Evolutionary conservation across 73 alveolate species (phyloP).

Genomic region (Paramecium octaurelia): DNA sequence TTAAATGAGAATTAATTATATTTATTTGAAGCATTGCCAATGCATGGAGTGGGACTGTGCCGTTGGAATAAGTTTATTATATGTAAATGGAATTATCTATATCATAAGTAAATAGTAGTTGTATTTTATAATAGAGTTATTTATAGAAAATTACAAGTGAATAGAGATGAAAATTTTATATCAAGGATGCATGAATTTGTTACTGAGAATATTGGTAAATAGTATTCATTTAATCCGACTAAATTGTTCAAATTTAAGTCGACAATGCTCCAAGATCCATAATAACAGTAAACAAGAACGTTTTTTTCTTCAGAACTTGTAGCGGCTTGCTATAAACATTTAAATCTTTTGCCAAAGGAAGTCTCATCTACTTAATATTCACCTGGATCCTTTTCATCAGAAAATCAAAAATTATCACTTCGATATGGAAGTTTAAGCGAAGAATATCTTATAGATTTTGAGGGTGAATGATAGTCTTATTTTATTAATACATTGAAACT

Average conservation of each 20-base stretch:
- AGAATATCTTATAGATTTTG: slow-evolving; percentile 37
- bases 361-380: slow-evolving; percentile 35
- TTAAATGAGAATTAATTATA: slow-evolving; percentile 54
- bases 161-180: slow-evolving; percentile 65
- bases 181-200: slow-evolving; percentile 66
- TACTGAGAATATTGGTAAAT: slow-evolving; percentile 69
- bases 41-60: slow-evolving; percentile 67
- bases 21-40: slow-evolving; percentile 65
- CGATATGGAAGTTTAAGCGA: neutral
- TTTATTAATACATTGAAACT: neutral
- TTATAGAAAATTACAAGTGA: slow-evolving; percentile 63
- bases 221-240: slow-evolving; percentile 61
- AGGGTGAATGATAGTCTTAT: neutral
- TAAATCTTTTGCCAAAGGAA: neutral
- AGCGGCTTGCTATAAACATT: slow-evolving; percentile 42
- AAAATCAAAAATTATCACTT: neutral
- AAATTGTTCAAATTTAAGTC: slow-evolving; percentile 63
- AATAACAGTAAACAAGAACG: slow-evolving; percentile 20
- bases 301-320: slow-evolving; percentile 47
- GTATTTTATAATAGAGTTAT: slow-evolving; percentile 51
- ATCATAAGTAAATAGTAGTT: neutral
- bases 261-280: slow-evolving; percentile 25
- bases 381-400: slow-evolving; percentile 48
- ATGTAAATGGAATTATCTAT: slow-evolving; percentile 63
- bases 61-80: slow-evolving; percentile 63